These are phyloP conservation scores for Guyanaporus albipodus DNA, from an alignment of 768 basidiomycete species.

Conservation along the genomic window DNA sequence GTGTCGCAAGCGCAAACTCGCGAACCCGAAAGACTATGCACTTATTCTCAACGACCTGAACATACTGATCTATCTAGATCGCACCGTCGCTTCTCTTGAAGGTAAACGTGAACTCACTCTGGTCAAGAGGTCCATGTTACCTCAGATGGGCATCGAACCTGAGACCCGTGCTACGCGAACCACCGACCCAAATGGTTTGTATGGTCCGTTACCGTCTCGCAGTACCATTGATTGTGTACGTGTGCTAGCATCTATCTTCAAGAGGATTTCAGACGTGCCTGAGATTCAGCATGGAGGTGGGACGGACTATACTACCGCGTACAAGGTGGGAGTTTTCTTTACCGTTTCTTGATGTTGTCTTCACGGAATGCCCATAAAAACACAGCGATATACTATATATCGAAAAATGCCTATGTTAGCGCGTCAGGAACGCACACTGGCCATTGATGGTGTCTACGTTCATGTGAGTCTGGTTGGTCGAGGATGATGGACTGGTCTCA, in stretches of 20 bases:
- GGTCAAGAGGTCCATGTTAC: constrained; percentile 73
- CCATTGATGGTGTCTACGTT: constrained; percentile 93
- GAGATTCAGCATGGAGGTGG: constrained; percentile 55
- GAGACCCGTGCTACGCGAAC: constrained; percentile 63
- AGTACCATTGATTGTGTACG: background rate
- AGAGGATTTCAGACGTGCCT: constrained; percentile 67
- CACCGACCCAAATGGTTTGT: constrained; percentile 87
- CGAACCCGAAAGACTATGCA: constrained; percentile 76
- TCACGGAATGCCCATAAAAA: background rate
- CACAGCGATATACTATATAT: constrained; percentile 85
- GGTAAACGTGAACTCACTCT: constrained; percentile 81
- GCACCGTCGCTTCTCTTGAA: constrained; percentile 93
- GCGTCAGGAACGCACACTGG: constrained; percentile 84
- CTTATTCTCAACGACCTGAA: constrained; percentile 59
- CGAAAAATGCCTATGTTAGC: constrained; percentile 95
- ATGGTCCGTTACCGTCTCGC: background rate
- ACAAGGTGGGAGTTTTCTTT: constrained; percentile 55
- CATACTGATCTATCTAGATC: constrained; percentile 84
- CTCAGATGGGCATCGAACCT: constrained; percentile 64
- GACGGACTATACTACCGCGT: constrained; percentile 79
- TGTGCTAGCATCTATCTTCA: constrained; percentile 83
- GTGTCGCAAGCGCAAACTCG: constrained; percentile 63
- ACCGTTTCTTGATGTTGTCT: background rate
- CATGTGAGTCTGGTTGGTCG: constrained; percentile 49
- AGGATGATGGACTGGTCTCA: constrained; percentile 2